Evolutionary conservation across 2,329 filamentous ascomycete genomes (phyloP), one percentile per base, ranked within the genome.

Genomic region (Talaromyces atroroseus): DNA sequence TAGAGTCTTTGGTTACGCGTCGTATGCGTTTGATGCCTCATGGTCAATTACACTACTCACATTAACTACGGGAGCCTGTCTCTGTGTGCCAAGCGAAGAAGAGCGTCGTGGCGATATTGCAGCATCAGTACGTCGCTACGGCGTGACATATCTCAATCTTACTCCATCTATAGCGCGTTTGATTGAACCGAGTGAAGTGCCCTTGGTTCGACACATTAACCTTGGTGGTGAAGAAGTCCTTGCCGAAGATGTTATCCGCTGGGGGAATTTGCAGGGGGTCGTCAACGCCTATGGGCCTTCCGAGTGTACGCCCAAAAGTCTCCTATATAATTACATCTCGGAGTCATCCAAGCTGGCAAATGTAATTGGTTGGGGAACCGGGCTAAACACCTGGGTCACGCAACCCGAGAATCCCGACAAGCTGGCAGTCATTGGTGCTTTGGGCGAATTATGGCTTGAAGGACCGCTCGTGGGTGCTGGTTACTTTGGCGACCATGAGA

Each of bases 391-490:
- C n/a, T 56, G 53, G 53, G 23, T 56, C 18, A 29, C 44, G 26
- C 20, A 36, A 18, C 47, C 48, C 21, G 42, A 23, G 3, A n/a
- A 29, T 34, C 32, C 49, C 2, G 46, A 56, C 5, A 18, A 36
- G 32, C 57, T 61, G 1, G 23, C 63, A 2, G 70, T 74, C 1
- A 58, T 74, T 14, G 74, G 74, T 3, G 68, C 69, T 2, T 62
- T 74, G 11, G 75, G 74, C 5, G 75, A 78, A 54, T 62, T 77
- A 0, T 47, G 75, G 3, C 61, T 77, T 1, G 72, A 76, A 59
- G 74, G 75, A 0, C 64, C 66, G 1, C 64, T 63, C 1, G 58
- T 73, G 1, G 63, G 59, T 7, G 56, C 62, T 38, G 66, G 66
- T 3, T 72, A 72, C 50, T 58, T 70, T 26, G 60, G 64, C 14